These are phyloP conservation scores for Neophaeococcomyces mojaviensis DNA, from an alignment of 2,329 filamentous ascomycete species.

Conservation along the genomic window DNA sequence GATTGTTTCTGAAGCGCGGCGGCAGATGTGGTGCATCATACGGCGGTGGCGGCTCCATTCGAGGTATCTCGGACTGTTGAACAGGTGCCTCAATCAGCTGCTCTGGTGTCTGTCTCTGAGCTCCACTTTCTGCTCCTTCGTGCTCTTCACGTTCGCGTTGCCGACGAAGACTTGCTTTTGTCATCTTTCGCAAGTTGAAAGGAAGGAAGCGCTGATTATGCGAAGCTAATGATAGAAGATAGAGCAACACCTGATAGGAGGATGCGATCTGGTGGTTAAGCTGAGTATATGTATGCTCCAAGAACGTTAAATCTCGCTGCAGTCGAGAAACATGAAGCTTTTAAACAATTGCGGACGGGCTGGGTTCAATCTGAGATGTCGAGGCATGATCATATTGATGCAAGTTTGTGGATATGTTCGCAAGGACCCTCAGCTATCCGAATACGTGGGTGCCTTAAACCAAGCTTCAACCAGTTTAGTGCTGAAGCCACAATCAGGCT, in stretches of 20 bases:
- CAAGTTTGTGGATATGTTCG: too few species aligned
- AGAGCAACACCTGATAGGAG: too few species aligned
- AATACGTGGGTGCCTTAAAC: conserved; percentile 3
- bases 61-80: not conserved
- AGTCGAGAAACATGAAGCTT: too few species aligned
- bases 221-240: not conserved
- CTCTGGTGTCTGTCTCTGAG: not conserved
- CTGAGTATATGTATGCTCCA: too few species aligned
- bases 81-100: not conserved
- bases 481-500: not conserved
- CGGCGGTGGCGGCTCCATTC: conserved; percentile 6
- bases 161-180: conserved; percentile 6
- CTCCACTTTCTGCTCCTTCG: not conserved
- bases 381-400: too few species aligned
- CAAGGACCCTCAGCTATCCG: too few species aligned
- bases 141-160: conserved; percentile 3
- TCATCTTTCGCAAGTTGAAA: not conserved
- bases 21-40: conserved; percentile 8
- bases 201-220: not conserved
- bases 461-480: not conserved
- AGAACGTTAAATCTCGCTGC: too few species aligned
- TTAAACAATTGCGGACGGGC: too few species aligned
- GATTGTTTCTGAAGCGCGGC: not conserved
- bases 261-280: too few species aligned
- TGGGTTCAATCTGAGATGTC: too few species aligned